Conservation (phyloP, 179 eudicot genomes). For the Actinidia chinensis region DNA sequence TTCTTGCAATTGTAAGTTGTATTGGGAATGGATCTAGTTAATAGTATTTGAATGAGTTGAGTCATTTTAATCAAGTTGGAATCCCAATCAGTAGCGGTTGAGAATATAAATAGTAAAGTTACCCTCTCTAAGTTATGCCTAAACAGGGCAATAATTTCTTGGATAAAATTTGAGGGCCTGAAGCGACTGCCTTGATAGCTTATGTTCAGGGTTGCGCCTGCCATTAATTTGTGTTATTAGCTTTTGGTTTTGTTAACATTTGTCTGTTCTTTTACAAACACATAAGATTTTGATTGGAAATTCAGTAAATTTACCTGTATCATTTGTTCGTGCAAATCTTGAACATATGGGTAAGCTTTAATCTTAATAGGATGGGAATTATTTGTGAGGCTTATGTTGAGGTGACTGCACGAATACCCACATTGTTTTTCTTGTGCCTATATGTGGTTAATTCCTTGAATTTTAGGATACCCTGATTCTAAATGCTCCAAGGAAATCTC, state of each 20-base stretch:
- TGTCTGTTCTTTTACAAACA: background rate
- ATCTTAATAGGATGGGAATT: background rate
- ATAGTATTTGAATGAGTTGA: too few species aligned
- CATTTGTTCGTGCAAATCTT: background rate
- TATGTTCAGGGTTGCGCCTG: too few species aligned
- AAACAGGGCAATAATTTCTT: too few species aligned
- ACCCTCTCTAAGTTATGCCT: too few species aligned
- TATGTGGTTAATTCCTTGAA: background rate
- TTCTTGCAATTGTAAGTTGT: background rate
- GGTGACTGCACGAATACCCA: background rate
- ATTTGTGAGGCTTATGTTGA: too few species aligned
- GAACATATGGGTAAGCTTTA: background rate
- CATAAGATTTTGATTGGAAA: background rate
- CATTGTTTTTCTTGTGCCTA: background rate
- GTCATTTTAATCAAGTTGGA: too few species aligned
- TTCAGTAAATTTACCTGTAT: too few species aligned
- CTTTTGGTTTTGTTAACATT: conserved; percentile 1
- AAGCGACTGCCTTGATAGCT: too few species aligned
- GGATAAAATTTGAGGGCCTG: too few species aligned
- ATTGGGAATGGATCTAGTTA: too few species aligned
- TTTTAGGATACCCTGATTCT: conserved; percentile 40
- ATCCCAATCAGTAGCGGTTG: too few species aligned
- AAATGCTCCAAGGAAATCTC: conserved; percentile 54
- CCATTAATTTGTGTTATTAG: background rate
- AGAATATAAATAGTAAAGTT: too few species aligned